A percentile compares a stretch with the other conserved stretches of the same genome.
These are phyloP conservation scores for Boletus reticuloceps DNA, from an alignment of 768 basidiomycete genomes.

Conservation along the genomic window DNA sequence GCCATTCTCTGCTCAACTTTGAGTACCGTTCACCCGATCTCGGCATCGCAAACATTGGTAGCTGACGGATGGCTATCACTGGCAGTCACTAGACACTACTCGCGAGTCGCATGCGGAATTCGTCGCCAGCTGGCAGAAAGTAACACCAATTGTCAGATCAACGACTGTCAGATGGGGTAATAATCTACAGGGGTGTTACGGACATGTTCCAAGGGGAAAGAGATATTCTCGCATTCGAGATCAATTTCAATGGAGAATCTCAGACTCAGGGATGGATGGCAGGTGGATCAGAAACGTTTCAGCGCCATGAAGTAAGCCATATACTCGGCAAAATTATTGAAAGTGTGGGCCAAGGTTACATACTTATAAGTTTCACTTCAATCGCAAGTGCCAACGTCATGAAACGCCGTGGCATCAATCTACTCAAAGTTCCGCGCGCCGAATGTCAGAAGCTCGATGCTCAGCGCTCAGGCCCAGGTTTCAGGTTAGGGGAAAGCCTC, in stretches of 20 bases:
- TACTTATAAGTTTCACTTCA: conserved; percentile 1
- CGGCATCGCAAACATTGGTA: not conserved
- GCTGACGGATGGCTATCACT: conserved; percentile 3
- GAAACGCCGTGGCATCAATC: conserved; percentile 1
- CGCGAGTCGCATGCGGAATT: not conserved
- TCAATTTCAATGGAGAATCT: conserved; percentile 18
- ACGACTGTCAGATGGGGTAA: conserved; percentile 3
- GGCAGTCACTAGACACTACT: not conserved
- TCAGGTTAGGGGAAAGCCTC: not conserved
- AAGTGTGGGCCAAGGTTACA: conserved; percentile 11
- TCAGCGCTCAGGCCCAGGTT: not conserved
- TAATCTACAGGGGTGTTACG: conserved; percentile 8
- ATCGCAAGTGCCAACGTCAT: not conserved
- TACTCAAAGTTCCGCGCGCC: not conserved
- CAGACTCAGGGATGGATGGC: conserved; percentile 21
- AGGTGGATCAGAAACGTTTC: conserved; percentile 28
- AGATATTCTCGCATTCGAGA: conserved; percentile 21
- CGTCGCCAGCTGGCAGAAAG: conserved; percentile 3
- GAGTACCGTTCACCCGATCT: not conserved
- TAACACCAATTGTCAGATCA: conserved; percentile 7
- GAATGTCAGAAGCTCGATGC: not conserved
- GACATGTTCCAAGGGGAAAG: conserved; percentile 17
- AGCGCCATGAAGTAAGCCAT: conserved; percentile 12
- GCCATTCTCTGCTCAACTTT: too few species aligned
- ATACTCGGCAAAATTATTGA: conserved; percentile 4